A percentile compares a stretch with the other conserved stretches of the same genome.
phyloP scores from a whole-genome alignment of 1,139 yeast species.

The Pneumocystis canis region DNA sequence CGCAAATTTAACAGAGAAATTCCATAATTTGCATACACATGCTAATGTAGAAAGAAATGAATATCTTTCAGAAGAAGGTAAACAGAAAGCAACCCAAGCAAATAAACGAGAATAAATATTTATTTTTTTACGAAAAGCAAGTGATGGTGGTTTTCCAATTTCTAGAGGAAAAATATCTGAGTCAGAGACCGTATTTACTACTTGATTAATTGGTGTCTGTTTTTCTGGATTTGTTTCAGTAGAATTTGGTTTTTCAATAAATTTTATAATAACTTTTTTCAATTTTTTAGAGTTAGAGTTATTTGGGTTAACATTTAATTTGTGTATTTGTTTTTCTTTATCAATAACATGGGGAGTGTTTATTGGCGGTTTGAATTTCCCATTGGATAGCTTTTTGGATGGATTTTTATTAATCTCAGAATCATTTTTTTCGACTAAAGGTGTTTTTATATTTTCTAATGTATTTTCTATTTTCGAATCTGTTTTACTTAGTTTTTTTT shows the following conservation, averaged over 20 bases:
- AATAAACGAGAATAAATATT: neutral
- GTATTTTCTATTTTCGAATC: neutral
- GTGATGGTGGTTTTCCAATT: neutral
- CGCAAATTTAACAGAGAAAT: neutral
- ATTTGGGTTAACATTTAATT: neutral
- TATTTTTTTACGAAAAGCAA: neutral
- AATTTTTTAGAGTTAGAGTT: neutral
- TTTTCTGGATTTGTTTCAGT: neutral
- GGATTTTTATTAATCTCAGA: neutral
- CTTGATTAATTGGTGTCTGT: neutral
- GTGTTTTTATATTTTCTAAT: neutral
- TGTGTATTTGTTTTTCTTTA: neutral
- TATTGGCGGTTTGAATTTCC: neutral
- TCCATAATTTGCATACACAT: neutral
- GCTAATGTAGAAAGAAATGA: neutral
- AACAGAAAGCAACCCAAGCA: neutral
- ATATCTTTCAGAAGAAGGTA: neutral
- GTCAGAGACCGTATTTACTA: neutral
- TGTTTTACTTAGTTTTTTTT: neutral
- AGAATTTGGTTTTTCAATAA: neutral
- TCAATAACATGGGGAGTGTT: neutral
- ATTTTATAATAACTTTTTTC: neutral
- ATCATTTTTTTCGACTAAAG: neutral
- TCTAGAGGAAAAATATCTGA: neutral
- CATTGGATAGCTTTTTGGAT: neutral